These are phyloP conservation scores for Russula earlei DNA, from an alignment of 768 basidiomycete species.

Conservation along the genomic window DNA sequence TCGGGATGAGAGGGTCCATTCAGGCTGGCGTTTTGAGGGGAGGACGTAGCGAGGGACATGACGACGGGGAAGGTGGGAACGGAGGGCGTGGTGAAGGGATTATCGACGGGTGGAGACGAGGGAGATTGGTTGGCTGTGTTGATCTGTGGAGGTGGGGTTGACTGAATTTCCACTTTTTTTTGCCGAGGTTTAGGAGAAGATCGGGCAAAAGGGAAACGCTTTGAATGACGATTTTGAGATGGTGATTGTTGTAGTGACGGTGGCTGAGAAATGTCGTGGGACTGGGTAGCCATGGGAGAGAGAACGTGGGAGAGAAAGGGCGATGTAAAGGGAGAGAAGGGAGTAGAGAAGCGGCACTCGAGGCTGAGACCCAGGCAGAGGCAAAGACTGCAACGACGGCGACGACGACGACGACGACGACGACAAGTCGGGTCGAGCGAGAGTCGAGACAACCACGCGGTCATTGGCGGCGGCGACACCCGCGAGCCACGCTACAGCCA, in stretches of 20 bases:
- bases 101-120: not conserved
- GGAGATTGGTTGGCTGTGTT: not conserved
- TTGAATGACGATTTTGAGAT: constrained; percentile 1
- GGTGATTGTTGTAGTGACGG: not conserved
- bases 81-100: not conserved
- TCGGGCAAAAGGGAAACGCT: constrained; percentile 15
- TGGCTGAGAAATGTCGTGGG: not conserved
- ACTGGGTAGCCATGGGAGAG: constrained; percentile 8
- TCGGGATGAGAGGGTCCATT: constrained; percentile 18
- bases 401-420: not conserved
- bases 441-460: constrained; percentile 4
- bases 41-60: not conserved
- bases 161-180: constrained; percentile 13
- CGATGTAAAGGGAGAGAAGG: not conserved
- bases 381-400: not conserved
- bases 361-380: constrained; percentile 3
- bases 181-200: constrained; percentile 10
- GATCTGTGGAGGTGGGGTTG: not conserved
- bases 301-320: not conserved
- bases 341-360: not conserved
- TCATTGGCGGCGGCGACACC: too few relatives aligned
- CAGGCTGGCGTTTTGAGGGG: constrained; percentile 5
- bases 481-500: too few relatives aligned
- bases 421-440: too few relatives aligned
- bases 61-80: not conserved